Base-by-base conservation (phyloP, 768 basidiomycete species). In the Boletus huronensis region DNA sequence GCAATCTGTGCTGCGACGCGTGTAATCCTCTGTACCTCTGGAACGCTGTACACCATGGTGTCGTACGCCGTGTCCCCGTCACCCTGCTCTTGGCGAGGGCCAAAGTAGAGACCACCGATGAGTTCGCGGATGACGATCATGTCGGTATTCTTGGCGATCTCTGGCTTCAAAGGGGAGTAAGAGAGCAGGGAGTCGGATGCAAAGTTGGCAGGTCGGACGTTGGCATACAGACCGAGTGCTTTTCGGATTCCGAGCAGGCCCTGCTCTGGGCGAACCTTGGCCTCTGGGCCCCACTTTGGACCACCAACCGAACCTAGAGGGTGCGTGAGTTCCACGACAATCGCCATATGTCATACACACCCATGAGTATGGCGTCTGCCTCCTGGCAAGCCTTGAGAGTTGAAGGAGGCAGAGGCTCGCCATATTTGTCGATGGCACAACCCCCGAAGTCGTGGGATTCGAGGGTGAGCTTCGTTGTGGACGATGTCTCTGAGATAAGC, bases 71-170 rank as follows among this genome's bases (percentile, higher is more conserved):
- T 75, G 57, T 90, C 79, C 25, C 77, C 77, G 35, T 85, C 76
- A 51, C 84, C 85, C 61, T 86, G 87, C 72, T 99, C 96, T 70
- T 94, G 87, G 52, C 94, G 90, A 48, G 84, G 78, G 53, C 97
- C 97, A 67, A 98, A 99, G 79, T 98, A 99, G 60, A 88, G 80
- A 31, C 96, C 96, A 16, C 95, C 94, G 69, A 96, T 98, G 63
- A 99, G 84, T 74, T 99, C 97, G 61, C 97, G 87, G 41, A 98
- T 77, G 67, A 98, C 90, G 71, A 98, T 92, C 74, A 98, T 87
- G 72, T 98, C 82, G 31, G 90, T 87, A 43, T 92, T 93, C 58
- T 79, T 79, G 1, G 87, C 96, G 52, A 94, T 77, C 47, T 87
- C 83, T 35, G 89, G 82, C 67, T 89, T 90, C 49, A 99, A 77